Conservation (phyloP, 371 early-diverging fungal species). For the Mucor saturninus region DNA sequence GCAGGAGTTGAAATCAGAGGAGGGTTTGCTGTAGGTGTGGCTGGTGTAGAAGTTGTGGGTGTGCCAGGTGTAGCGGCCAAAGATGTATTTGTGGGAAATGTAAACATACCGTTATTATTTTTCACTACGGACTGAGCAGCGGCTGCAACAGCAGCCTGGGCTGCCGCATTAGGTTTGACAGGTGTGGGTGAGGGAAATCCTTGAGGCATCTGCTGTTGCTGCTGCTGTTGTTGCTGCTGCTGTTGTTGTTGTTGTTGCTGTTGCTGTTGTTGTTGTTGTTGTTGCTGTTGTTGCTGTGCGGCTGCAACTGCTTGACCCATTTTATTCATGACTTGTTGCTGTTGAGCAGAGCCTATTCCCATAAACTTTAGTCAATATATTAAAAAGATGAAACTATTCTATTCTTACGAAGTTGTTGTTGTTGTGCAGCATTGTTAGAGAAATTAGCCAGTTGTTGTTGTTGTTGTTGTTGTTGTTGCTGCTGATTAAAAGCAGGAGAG, state of each 20-base stretch:
- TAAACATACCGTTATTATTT: constrained; percentile 29
- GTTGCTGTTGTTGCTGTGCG: constrained; percentile 28
- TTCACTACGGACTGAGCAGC: constrained; percentile 20
- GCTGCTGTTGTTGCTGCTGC: constrained; percentile 16
- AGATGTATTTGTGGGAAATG: constrained; percentile 16
- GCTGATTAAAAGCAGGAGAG: constrained; percentile 30
- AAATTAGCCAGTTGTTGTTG: constrained; percentile 19
- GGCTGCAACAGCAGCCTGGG: constrained; percentile 27
- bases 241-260: constrained; percentile 28
- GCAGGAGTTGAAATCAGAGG: constrained; percentile 10
- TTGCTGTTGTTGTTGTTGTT: constrained; percentile 3
- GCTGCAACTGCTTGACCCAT: constrained; percentile 21
- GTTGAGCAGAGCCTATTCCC: constrained; percentile 19
- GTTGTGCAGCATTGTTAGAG: constrained; percentile 14
- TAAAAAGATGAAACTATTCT: neutral
- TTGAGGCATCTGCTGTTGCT: neutral
- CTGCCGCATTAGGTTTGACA: constrained; percentile 15
- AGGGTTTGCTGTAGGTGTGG: constrained; percentile 8
- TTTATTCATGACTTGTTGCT: constrained; percentile 26
- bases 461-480: constrained; percentile 15
- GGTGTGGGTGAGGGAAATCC: constrained; percentile 10
- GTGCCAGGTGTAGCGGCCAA: constrained; percentile 17
- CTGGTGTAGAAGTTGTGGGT: constrained; percentile 19
- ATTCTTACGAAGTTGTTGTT: constrained; percentile 34
- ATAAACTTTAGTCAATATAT: neutral